Evolutionary conservation across 306 rosid species (phyloP), one percentile per base, ranked within the genome.

Genomic region (Sicyos edulis): DNA sequence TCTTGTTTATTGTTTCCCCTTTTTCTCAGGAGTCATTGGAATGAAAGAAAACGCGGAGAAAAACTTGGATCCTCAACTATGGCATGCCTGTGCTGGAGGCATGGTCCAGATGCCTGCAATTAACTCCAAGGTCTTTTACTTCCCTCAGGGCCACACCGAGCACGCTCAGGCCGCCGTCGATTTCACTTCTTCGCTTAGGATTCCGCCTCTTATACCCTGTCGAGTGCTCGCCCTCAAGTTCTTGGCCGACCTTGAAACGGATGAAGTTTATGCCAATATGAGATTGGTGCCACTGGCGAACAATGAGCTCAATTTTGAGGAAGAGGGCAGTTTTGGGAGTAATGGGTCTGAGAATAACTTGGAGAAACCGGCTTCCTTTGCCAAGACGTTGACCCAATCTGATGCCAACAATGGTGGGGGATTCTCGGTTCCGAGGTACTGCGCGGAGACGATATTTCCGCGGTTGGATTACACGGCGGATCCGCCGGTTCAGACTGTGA

Each of bases 371-470:
- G 85, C 92, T 1, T 91, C 96, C 26, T 93, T 93, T 54, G 96
- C 99, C 0, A 93, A 93, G 84, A 93, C 99, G 29, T n/a, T n/a
- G n/a, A n/a, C n/a, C n/a, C n/a, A n/a, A n/a, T n/a, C n/a, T n/a
- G n/a, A n/a, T n/a, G n/a, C 99, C 17, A 93, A 93, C 83, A 93
- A 93, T 70, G 99, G 99, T 37, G 99, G 99, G 10, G 99, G 99
- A 0, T 93, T 93, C 74, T 93, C 99, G 0, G 99, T 93, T 58
- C 99, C 99, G 0, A 79, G 99, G 71, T 93, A 93, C 82, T 93
- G 99, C 26, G 99, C 99, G 0, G 99, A 93, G 73, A 93, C 99
- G 0, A 89, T 93, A 58, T 93, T 93, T 19, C 99, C 99, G 0
- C 81, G 88, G 70, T 74, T 93, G 53, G 97, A 93, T 82, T 91